A percentile compares a stretch with the other conserved stretches of the same genome.
phyloP scores from a whole-genome alignment of 108 stramenopile genomes.

The Stephanodiscus minutulus region DNA sequence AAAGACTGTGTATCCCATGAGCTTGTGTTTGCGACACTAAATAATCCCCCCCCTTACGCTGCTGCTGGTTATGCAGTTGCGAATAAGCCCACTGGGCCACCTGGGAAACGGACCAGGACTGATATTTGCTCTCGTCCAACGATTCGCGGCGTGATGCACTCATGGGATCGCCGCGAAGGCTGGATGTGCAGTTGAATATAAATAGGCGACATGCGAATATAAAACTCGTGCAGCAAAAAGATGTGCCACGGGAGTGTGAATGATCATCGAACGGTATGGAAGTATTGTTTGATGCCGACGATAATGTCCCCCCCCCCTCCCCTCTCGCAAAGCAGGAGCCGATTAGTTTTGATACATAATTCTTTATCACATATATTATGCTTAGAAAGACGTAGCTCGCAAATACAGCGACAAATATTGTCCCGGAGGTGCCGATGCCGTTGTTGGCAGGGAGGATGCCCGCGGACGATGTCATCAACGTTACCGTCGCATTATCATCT shows the following conservation, averaged over 20 bases:
- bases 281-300: not conserved
- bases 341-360: not conserved
- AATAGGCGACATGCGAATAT: not conserved
- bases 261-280: not conserved
- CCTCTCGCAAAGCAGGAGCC: not conserved
- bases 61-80: not conserved
- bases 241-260: not conserved
- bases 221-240: not conserved
- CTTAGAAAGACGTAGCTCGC: not conserved
- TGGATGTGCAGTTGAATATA: not conserved
- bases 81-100: conserved; percentile 23
- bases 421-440: not conserved
- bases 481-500: too few species aligned
- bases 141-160: not conserved
- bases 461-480: not conserved
- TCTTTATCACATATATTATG: not conserved
- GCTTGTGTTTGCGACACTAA: too few species aligned
- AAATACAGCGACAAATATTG: not conserved
- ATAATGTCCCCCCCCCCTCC: not conserved
- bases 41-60: too few species aligned
- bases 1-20: not conserved
- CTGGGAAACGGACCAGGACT: conserved; percentile 26
- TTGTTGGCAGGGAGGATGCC: not conserved
- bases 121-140: conserved; percentile 22
- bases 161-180: too few species aligned